Evolutionary conservation across 192 early-diverging fungal genomes (phyloP), one percentile per base, ranked within the genome.

Genomic region (Coemansia sp.): DNA sequence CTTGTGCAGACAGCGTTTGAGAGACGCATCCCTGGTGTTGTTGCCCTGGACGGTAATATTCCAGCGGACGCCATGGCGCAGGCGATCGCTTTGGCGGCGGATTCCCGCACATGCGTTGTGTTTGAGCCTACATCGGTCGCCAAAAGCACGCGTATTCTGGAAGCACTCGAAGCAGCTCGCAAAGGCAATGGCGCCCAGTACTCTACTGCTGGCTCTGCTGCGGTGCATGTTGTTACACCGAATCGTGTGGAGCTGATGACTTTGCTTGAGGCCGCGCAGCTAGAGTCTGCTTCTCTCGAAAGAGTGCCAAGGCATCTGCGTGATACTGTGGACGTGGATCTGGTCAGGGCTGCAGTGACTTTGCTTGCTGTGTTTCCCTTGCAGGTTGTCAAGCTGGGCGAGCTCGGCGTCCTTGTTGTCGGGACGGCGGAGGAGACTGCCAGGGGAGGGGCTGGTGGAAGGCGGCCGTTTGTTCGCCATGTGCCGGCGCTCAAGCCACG

Each of bases 111-210:
- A 4, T 56, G 55, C 63, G 80, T 79, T 0, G 78, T 96, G 20
- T 95, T 93, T 63, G 96, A 98, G 48, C 93, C 96, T 0, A 98
- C 96, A 1, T 95, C 93, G 5, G 78, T 87, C 11, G 80, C 85
- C 6, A 98, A 98, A 54, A 83, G 86, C 22, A 54, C 72, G 2
- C 77, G 61, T 19, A 19, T 93, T 11, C 67, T 86, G 14, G 50
- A 42, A 4, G 78, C 70, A n/a, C 45, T 83, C n/a, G n/a, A n/a
- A n/a, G n/a, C n/a, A n/a, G n/a, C n/a, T n/a, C n/a, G n/a, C n/a
- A n/a, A n/a, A n/a, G n/a, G n/a, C n/a, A n/a, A n/a, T n/a, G n/a
- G n/a, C n/a, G n/a, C n/a, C n/a, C n/a, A n/a, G n/a, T n/a, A n/a
- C n/a, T n/a, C n/a, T n/a, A n/a, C n/a, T n/a, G n/a, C n/a, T n/a